Base-by-base conservation (phyloP, 108 stramenopile genomes). In the Nitzschia sp. region DNA sequence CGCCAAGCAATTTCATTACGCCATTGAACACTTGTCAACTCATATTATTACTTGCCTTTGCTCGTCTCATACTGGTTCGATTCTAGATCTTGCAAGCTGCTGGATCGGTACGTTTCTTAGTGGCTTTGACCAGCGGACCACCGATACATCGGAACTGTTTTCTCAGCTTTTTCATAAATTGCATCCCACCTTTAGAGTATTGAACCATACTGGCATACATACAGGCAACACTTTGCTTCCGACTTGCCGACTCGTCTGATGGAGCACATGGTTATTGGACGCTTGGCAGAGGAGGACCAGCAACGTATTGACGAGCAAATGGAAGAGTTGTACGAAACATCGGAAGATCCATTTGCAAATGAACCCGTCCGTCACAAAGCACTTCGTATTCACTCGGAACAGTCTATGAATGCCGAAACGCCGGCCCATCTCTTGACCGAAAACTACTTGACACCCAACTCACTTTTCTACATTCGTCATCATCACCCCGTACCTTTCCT, bases 401-500 rank as follows among this genome's bases (percentile, higher is more conserved):
- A 80, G 27, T 87, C 90, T 31, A 90, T 91, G 90, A 94, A 91
- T 72, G 90, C 90, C 15, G 93, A 94, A 81, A 84, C 79, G 6
- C 93, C 78, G 18, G 66, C 68, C 27, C 74, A 80, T 30, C 51
- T 90, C 4, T 54, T 94, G 28, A 90, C 85, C 1, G 30, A 65
- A 53, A 62, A 64, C 26, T 91, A 88, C 59, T 64, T 91, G 59
- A 94, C 93, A 17, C 93, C 93, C 23, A 64, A 65, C 18, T 71
- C 80, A 1, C 53, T 91, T 27, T 94, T 91, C 80, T 94, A 91
- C 63, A 91, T 91, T 65, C 71, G 93, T 19, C 90, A 94, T 76
- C 93, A 94, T 69, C 93, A 94, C 74, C 93, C 93, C 3, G 93
- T 94, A 3, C 93, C 93, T 23, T 75, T 83, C 30, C 67, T 94